Evolutionary conservation across 768 basidiomycete species (phyloP), one percentile per base, ranked within the genome.

Genomic region (Pleurotus citrinopileatus): DNA sequence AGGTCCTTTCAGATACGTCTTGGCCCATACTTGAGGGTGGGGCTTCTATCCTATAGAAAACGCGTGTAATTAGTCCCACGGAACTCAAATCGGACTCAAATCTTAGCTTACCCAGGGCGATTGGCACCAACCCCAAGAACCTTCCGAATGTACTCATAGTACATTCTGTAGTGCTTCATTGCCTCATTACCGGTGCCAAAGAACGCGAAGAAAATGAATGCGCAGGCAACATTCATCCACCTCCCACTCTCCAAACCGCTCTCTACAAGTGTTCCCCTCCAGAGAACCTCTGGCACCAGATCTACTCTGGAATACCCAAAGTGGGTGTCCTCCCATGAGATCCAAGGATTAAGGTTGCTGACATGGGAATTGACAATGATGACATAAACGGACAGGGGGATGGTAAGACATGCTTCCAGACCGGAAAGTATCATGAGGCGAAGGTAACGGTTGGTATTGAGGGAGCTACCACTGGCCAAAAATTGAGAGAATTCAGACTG

Each of bases 161-260:
- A 12, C 22, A 22, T 17, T 22, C 19, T 22, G 61, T 81, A 84
- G 52, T 77, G 69, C 48, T 64, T 72, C 55, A 70, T 69, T 2
- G 79, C 79, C 59, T 83, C 82, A 34, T 76, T 73, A 7, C 76
- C 76, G 47, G 83, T 75, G 2, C 81, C 82, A 59, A 85, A 84
- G 73, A 84, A 81, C 9, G 67, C 60, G 60, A 85, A 84, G 66
- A 84, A 81, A 5, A 77, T 23, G 9, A 83, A 59, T 2, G 71
- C 76, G 55, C 72, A 76, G 8, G 70, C 53, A 13, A 78, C 67
- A 20, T 66, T 52, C 9, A 71, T 52, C 76, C 76, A 80, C 22
- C 79, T 73, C 4, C 58, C 62, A 51, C 69, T 56, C 59, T 75
- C 73, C 29, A 78, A 8, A 8, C 53, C 19, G 19, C 50, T 20